Evolutionary conservation across 176 grass and related monocot genomes (phyloP).

Genomic region (Hordeum marinum): DNA sequence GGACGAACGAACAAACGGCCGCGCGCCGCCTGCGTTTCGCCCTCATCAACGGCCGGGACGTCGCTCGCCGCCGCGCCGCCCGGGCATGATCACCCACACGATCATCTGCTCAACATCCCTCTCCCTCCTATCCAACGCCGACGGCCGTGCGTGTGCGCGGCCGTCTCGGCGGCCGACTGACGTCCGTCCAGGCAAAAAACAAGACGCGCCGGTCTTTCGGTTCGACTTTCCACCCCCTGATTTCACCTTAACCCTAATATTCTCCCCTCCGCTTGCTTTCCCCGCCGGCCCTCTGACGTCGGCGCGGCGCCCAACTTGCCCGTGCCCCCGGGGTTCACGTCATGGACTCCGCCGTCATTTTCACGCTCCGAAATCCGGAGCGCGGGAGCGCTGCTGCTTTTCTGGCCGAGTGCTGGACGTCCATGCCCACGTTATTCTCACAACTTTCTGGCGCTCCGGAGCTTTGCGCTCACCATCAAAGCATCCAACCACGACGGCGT

Average conservation of each 20-base stretch:
- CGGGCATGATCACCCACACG: neutral
- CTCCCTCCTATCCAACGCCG: neutral
- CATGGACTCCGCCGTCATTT: neutral
- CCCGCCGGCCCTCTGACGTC: neutral
- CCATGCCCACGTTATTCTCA: neutral
- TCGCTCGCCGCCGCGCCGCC: neutral
- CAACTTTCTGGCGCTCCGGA: neutral
- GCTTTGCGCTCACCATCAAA: constrained; percentile 6
- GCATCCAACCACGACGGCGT: neutral
- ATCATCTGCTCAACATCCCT: neutral
- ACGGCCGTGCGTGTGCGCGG: no score
- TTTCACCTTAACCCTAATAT: neutral
- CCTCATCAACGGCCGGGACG: neutral
- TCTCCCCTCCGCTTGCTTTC: neutral
- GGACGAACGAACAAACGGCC: neutral
- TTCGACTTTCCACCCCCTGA: neutral
- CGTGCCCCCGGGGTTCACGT: neutral
- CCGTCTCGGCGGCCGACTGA: no score
- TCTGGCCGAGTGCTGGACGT: neutral
- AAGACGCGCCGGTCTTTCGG: neutral
- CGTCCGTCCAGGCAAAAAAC: neutral
- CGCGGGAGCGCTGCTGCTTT: no score
- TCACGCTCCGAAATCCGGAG: neutral
- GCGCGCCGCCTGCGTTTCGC: neutral
- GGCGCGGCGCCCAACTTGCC: neutral